These are phyloP conservation scores for Ceratobasidium papillatum DNA, from an alignment of 1,284 basidiomycete species.

Conservation along the genomic window DNA sequence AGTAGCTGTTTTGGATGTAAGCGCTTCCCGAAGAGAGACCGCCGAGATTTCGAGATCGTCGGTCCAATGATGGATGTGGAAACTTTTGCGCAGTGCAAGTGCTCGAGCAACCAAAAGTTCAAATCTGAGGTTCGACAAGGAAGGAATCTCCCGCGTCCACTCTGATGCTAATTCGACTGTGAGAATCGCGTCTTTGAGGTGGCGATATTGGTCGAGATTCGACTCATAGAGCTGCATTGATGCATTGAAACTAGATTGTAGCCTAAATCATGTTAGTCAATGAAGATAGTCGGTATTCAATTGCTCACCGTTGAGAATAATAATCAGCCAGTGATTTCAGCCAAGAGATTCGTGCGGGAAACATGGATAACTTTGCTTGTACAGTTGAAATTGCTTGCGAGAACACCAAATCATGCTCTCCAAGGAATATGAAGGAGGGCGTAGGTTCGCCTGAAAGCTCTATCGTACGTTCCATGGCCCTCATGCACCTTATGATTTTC, in stretches of 20 bases:
- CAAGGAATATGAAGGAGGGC: background rate
- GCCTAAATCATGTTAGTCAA: background rate
- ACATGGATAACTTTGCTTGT: background rate
- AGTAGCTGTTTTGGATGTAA: background rate
- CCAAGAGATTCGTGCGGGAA: background rate
- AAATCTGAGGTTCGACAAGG: background rate
- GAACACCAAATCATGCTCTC: background rate
- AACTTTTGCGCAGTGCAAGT: background rate
- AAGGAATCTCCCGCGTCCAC: background rate
- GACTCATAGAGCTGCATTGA: background rate
- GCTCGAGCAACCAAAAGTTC: conserved; percentile 1
- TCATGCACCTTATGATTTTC: conserved; percentile 4
- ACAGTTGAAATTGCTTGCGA: background rate
- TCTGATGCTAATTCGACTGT: background rate
- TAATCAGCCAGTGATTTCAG: background rate
- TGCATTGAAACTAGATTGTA: background rate
- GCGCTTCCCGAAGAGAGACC: background rate
- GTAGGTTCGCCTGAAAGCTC: background rate
- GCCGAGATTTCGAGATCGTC: conserved; percentile 10
- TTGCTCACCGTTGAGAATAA: conserved; percentile 7
- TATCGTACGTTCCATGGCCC: background rate
- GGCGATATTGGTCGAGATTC: background rate
- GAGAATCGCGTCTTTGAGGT: background rate
- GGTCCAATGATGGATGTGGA: background rate
- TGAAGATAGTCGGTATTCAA: background rate